A percentile compares a stretch with the other conserved stretches of the same genome.
Evolutionary conservation across 2,329 filamentous ascomycete species (phyloP).

Genomic region (Cytospora chrysosperma): DNA sequence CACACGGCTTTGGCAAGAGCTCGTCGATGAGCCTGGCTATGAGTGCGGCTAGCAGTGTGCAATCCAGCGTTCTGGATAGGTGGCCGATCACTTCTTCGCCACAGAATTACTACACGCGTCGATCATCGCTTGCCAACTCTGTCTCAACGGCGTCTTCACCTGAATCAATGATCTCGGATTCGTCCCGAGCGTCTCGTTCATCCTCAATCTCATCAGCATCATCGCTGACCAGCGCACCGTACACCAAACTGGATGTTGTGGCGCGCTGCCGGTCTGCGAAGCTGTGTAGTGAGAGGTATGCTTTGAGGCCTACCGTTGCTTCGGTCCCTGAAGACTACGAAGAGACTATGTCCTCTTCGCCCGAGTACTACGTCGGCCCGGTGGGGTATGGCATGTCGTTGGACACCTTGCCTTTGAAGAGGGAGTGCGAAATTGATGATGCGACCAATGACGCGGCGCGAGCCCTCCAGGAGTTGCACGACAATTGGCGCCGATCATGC

Average conservation of each 20-base stretch:
- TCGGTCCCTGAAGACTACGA: constrained; percentile 59
- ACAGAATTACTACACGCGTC: constrained; percentile 50
- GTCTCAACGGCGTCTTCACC: constrained; percentile 64
- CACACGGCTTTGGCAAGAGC: constrained; percentile 48
- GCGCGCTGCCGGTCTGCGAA: constrained; percentile 64
- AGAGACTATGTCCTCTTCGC: constrained; percentile 53
- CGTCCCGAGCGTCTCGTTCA: constrained; percentile 60
- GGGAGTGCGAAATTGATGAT: constrained; percentile 50
- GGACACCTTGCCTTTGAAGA: constrained; percentile 46
- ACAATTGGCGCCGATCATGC: constrained; percentile 41
- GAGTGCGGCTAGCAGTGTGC: constrained; percentile 51
- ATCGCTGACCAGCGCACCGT: constrained; percentile 60
- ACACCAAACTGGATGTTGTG: constrained; percentile 57
- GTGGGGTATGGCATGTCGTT: constrained; percentile 50
- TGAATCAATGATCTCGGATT: constrained; percentile 66
- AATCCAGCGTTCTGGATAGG: constrained; percentile 48
- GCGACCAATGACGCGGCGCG: constrained; percentile 55
- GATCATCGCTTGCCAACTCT: constrained; percentile 63
- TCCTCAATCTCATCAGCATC: constrained; percentile 65
- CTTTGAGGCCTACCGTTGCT: constrained; percentile 51
- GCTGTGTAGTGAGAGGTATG: constrained; percentile 54
- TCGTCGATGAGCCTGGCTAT: constrained; percentile 62
- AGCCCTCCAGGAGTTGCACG: constrained; percentile 60
- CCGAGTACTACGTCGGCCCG: constrained; percentile 56
- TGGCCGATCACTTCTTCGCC: constrained; percentile 56